A percentile compares a stretch with the other conserved stretches of the same genome.
Conservation (phyloP, 2,329 filamentous ascomycete genomes). For the Colletotrichum tropicicola region DNA sequence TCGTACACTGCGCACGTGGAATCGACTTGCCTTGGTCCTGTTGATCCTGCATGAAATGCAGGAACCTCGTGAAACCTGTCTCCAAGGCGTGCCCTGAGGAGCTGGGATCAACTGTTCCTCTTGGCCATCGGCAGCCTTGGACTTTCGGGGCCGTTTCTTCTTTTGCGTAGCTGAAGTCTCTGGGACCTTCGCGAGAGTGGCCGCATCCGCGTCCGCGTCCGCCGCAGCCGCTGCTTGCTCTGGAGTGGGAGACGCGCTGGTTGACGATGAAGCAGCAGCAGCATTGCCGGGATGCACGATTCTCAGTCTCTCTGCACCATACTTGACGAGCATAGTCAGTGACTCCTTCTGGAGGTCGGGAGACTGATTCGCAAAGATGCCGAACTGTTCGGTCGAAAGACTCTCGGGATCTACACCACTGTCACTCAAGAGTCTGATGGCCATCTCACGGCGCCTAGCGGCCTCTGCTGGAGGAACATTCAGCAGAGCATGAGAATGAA, state of each 20-base stretch:
- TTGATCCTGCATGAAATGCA: slow-evolving; percentile 47
- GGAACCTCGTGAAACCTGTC: slow-evolving; percentile 39
- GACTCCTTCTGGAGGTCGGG: slow-evolving; percentile 64
- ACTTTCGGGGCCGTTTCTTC: slow-evolving; percentile 27
- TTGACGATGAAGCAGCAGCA: slow-evolving; percentile 37
- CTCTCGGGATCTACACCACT: slow-evolving; percentile 61
- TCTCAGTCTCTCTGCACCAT: slow-evolving; percentile 64
- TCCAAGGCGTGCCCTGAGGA: slow-evolving; percentile 3
- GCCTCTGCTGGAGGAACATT: slow-evolving; percentile 54
- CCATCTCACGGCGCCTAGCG: slow-evolving; percentile 57
- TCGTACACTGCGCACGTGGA: no score
- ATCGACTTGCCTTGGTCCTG: slow-evolving; percentile 44
- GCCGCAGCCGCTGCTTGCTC: slow-evolving; percentile 22
- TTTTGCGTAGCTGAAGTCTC: slow-evolving; percentile 19
- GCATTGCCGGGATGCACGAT: slow-evolving; percentile 62
- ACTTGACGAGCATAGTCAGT: slow-evolving; percentile 63
- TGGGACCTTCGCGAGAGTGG: slow-evolving; percentile 19
- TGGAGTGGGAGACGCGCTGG: slow-evolving; percentile 35
- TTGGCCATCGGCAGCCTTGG: background rate
- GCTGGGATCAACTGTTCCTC: slow-evolving; percentile 6
- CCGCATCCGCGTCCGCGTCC: slow-evolving; percentile 24
- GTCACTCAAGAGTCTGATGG: slow-evolving; percentile 55
- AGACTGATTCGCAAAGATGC: slow-evolving; percentile 68
- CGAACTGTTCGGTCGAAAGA: slow-evolving; percentile 64
- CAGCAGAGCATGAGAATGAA: slow-evolving; percentile 28